phyloP scores from a whole-genome alignment of 768 basidiomycete genomes.

The Trametes villosa region DNA sequence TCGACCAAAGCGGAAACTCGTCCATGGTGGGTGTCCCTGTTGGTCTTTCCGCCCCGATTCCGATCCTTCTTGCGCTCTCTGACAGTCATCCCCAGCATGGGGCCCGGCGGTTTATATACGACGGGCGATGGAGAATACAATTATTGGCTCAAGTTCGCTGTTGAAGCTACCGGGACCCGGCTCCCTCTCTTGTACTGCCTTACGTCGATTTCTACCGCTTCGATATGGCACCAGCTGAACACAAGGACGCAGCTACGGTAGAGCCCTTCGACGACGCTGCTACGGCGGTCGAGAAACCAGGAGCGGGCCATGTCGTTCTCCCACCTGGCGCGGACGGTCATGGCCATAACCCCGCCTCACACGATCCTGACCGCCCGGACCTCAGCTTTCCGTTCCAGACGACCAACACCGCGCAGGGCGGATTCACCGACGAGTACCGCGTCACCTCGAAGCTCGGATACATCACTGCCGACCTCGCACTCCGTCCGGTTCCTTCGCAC shows the following conservation, averaged over 20 bases:
- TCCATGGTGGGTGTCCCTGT: background rate
- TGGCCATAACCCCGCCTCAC: conserved; percentile 17
- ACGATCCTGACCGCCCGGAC: conserved; percentile 30
- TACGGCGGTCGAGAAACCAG: conserved; percentile 6
- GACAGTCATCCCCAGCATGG: conserved; percentile 1
- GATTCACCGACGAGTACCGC: conserved; percentile 42
- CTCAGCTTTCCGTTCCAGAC: conserved; percentile 36
- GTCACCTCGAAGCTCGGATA: conserved; percentile 33
- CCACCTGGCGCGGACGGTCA: background rate
- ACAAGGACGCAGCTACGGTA: conserved; percentile 14
- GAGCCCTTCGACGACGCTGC: conserved; percentile 6
- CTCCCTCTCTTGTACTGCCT: background rate
- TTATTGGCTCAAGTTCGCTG: background rate
- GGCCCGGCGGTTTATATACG: conserved; percentile 6
- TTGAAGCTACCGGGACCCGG: background rate
- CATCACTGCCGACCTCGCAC: conserved; percentile 33
- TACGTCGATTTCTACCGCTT: background rate
- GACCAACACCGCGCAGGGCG: conserved; percentile 29
- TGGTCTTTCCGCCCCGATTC: conserved; percentile 9
- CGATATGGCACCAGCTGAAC: background rate
- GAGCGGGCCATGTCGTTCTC: conserved; percentile 9
- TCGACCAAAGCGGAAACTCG: background rate
- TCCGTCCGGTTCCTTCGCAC: conserved; percentile 34
- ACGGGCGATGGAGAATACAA: background rate
- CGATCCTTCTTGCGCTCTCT: conserved; percentile 1